These are phyloP conservation scores for Lactarius sanguifluus DNA, from an alignment of 768 basidiomycete species.

Conservation along the genomic window DNA sequence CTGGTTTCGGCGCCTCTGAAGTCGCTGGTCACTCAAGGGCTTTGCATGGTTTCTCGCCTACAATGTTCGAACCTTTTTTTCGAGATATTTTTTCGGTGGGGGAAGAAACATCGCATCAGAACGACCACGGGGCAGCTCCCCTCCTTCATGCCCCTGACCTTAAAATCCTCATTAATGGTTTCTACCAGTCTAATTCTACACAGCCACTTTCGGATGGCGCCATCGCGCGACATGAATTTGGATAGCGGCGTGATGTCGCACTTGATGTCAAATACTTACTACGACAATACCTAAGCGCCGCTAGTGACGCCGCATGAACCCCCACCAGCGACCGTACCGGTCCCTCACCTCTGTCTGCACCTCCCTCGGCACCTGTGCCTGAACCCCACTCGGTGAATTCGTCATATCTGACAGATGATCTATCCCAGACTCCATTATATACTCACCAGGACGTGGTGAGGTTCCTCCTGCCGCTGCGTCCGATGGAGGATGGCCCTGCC, in stretches of 20 bases:
- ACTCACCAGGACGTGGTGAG: conserved; percentile 8
- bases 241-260: conserved; percentile 22
- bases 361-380: background rate
- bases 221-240: conserved; percentile 27
- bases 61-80: conserved; percentile 38
- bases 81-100: conserved; percentile 30
- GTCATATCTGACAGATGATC: background rate
- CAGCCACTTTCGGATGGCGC: background rate
- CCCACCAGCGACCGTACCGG: background rate
- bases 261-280: conserved; percentile 10
- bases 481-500: conserved; percentile 14
- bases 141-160: conserved; percentile 6
- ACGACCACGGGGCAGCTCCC: conserved; percentile 3
- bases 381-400: background rate
- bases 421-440: conserved; percentile 12
- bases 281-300: conserved; percentile 2
- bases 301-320: background rate
- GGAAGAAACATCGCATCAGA: conserved; percentile 16
- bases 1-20: conserved; percentile 21
- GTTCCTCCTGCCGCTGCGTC: conserved; percentile 2
- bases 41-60: conserved; percentile 30
- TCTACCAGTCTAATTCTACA: background rate
- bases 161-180: background rate
- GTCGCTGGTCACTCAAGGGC: conserved; percentile 19
- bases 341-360: background rate